A percentile compares a stretch with the other conserved stretches of the same genome.
phyloP scores from a whole-genome alignment of 768 basidiomycete species.

The Hydnomerulius pinastri region DNA sequence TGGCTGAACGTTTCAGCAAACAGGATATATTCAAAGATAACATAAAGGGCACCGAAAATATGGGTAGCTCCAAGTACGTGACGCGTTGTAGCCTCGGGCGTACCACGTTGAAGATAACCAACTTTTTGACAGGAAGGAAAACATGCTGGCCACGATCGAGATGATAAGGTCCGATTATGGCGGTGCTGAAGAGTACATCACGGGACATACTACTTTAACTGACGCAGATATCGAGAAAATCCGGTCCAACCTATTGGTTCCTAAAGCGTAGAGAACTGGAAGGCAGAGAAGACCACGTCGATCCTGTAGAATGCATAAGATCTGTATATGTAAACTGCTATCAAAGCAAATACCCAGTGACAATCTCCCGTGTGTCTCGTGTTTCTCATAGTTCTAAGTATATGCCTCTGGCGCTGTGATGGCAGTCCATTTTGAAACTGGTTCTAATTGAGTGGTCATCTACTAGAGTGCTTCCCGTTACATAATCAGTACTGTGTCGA shows the following conservation, averaged over 20 bases:
- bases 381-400: too few species aligned
- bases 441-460: too few species aligned
- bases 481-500: constrained; percentile 22
- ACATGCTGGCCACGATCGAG: constrained; percentile 34
- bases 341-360: too few species aligned
- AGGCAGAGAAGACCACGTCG: not conserved
- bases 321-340: too few species aligned
- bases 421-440: not conserved
- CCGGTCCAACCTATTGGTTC: constrained; percentile 14
- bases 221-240: constrained; percentile 31
- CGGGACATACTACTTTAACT: constrained; percentile 29
- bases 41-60: constrained; percentile 36
- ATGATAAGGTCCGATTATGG: constrained; percentile 39
- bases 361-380: too few species aligned
- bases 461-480: not conserved
- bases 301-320: too few species aligned
- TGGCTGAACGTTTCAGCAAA: constrained; percentile 35
- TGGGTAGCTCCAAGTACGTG: constrained; percentile 37
- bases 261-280: not conserved
- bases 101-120: not conserved
- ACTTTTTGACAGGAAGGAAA: constrained; percentile 32
- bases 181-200: constrained; percentile 38
- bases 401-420: too few species aligned
- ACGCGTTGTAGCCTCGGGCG: not conserved
- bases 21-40: constrained; percentile 34